Percentiles rank a stretch among this genome's conserved stretches.
These are phyloP conservation scores for Ambrosiella cleistominuta DNA, from an alignment of 2,329 filamentous ascomycete genomes.

Conservation along the genomic window DNA sequence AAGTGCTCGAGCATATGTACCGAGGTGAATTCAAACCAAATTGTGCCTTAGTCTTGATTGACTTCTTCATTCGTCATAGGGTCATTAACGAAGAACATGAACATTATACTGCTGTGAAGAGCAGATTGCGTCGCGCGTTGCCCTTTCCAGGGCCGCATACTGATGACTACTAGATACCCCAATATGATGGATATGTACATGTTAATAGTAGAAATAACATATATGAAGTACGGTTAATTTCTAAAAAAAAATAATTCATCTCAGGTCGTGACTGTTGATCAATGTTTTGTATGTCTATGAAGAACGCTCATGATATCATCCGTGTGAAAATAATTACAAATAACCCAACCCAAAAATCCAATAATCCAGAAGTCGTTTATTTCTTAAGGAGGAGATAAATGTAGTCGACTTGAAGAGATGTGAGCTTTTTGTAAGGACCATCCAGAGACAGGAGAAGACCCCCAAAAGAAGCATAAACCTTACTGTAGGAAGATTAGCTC, in stretches of 20 bases:
- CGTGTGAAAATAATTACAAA: constrained; percentile 2
- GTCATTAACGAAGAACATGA: constrained; percentile 67
- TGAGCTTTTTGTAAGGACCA: constrained; percentile 91
- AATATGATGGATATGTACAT: neutral
- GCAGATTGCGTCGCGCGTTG: constrained; percentile 58
- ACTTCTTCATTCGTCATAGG: constrained; percentile 79
- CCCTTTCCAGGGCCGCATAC: constrained; percentile 57
- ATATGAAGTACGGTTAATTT: constrained; percentile 6
- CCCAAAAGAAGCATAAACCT: constrained; percentile 87
- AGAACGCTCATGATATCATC: constrained; percentile 11
- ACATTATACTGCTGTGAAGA: constrained; percentile 57
- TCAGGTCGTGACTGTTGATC: constrained; percentile 1
- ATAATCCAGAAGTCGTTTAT: constrained; percentile 16
- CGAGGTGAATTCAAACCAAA: constrained; percentile 81
- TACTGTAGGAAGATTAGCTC: constrained; percentile 33
- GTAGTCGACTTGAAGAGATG: constrained; percentile 77
- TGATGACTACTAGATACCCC: too few species aligned
- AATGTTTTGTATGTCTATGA: constrained; percentile 9
- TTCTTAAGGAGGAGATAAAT: constrained; percentile 91
- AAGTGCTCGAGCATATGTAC: constrained; percentile 53
- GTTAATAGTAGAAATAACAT: constrained; percentile 2
- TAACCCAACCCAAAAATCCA: neutral
- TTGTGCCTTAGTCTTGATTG: constrained; percentile 64
- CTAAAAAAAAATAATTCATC: neutral
- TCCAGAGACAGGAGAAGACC: constrained; percentile 80